Base-by-base conservation (phyloP, 257 asterid species). In the Datura wrightii region DNA sequence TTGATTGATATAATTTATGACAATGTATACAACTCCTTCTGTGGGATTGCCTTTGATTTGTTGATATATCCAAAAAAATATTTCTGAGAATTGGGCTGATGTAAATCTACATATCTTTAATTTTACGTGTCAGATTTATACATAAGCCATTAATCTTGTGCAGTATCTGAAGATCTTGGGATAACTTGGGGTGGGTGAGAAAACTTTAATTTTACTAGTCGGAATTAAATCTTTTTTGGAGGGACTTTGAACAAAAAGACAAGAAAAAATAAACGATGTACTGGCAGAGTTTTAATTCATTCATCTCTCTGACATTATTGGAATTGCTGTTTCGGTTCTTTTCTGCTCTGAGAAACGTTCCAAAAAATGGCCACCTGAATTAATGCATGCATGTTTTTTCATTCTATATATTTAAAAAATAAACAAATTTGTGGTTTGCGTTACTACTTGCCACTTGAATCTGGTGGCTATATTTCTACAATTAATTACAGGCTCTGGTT, bases 341-440 rank as follows among this genome's bases (percentile, higher is more conserved):
- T 69, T 69, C n/a, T 48, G 70, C 69, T 11, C 59, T 19, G 13
- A 79, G 74, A 41, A 66, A 58, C 66, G 16, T 46, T 48, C 70
- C 63, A 76, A 31, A 70, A 44, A 46, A 31, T 19, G 86, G 79
- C 83, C 85, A 79, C 86, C 86, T 83, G 82, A 86, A 83, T 34
- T 56, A 44, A 67, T 42, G 78, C 84, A 82, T 82, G 62, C 58
- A 76, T 36, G 18, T 55, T 44, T 76, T 52, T 1, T 7, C 5
- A 3, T 24, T 24, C 31, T 18, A 8, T 10, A 13, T 44, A 5
- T 3, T 39, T 39, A 39, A 2, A 39, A 39, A 39, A 39, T 39
- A 39, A 39, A 39, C 3, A 39, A 39, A 39, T 2, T 39, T 39
- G 42, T 56, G 24, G 24, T 16, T 56, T 60, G 67, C 8, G 67